Evolutionary conservation across 345 rosid genomes (phyloP), one percentile per base, ranked within the genome.

Genomic region (Anastatica hierochuntica): DNA sequence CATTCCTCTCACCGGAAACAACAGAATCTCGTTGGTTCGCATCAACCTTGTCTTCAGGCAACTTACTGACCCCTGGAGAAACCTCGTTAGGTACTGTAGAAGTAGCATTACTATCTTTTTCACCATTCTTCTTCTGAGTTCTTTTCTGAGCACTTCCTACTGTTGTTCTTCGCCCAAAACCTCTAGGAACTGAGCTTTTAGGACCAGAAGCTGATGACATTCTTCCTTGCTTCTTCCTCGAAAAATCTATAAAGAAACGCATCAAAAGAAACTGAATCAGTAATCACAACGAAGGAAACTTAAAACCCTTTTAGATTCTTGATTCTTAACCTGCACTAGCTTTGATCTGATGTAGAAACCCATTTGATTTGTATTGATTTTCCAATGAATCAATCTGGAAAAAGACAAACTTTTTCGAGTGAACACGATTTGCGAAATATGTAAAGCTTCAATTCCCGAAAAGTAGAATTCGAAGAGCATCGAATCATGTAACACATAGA

Each of bases 151-250:
- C 36, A 69, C 74, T 70, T 59, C 83, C 75, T 20, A 52, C 72
- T 4, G 78, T 73, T 37, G 66, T 33, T 69, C 74, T 75, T 3
- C 77, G 70, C 41, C 60, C 56, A 49, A 77, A 78, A 10, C 88
- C 82, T 76, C 77, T 78, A 0, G 81, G 51, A 48, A 63, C 33
- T 48, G 83, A 64, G 39, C 66, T 74, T 74, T 68, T 76, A 10
- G 86, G 63, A 41, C 72, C 73, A 14, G 78, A 70, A 31, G 66
- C 54, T 8, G 85, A 58, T 8, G 85, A 58, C 23, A 41, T 37
- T 58, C 51, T 82, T 64, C 73, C 77, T 29, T 56, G 82, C 67
- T 74, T 90, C 77, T 72, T 76, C 74, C 63, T 74, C 8, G 85
- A 72, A 74, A 80, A 90, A 71, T 86, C 98, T 86, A n/a, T 72